Evolutionary conservation across 306 rosid genomes (phyloP).

Genomic region (Inga laurina): DNA sequence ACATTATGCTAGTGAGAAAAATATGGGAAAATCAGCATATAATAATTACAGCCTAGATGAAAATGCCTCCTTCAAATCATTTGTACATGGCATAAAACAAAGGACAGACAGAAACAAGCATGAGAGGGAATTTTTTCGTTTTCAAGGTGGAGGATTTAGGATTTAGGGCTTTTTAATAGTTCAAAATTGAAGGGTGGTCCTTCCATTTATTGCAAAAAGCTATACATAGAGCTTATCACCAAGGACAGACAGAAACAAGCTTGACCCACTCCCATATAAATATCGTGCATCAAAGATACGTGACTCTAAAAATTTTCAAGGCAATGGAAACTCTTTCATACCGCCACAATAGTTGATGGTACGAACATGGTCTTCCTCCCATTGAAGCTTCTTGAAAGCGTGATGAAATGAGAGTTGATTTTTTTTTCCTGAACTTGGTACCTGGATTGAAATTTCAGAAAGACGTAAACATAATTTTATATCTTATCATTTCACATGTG

Average conservation of each 20-base stretch:
- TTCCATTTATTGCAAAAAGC: not conserved
- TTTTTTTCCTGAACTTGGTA: conserved; percentile 23
- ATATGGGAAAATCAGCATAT: not conserved
- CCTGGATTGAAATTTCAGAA: conserved; percentile 37
- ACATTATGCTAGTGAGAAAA: not conserved
- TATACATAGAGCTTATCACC: not conserved
- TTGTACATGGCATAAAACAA: too few species aligned
- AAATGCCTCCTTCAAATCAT: not conserved
- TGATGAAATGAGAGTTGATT: conserved; percentile 32
- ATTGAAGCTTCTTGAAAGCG: conserved; percentile 44
- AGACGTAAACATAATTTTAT: not conserved
- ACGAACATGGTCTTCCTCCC: conserved; percentile 59
- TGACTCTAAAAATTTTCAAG: not conserved
- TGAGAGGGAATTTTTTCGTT: too few species aligned
- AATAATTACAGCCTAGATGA: not conserved
- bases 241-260: not conserved
- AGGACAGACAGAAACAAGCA: too few species aligned
- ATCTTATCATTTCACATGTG: not conserved
- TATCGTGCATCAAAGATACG: not conserved
- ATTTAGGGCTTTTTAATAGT: too few species aligned
- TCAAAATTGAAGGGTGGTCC: not conserved
- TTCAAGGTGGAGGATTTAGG: too few species aligned
- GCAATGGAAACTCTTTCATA: conserved; percentile 34
- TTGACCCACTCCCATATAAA: not conserved
- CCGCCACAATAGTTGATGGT: conserved; percentile 86